These are phyloP conservation scores for Penicillium roqueforti DNA, from an alignment of 495 filamentous ascomycete species.

Conservation along the genomic window DNA sequence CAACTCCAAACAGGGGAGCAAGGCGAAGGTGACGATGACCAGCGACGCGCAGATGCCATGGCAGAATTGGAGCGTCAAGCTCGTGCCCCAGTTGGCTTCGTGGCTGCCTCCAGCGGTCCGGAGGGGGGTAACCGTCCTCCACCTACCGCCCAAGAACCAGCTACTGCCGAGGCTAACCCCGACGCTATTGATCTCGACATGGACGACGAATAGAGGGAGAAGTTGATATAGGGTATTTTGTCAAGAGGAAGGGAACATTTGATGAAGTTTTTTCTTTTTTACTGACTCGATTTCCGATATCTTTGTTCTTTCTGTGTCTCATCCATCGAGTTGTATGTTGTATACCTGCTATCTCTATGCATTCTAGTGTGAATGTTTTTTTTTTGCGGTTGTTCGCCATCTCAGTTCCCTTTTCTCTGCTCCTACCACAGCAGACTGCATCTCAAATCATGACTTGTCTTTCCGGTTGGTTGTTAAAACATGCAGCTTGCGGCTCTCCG, in stretches of 20 bases:
- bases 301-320: constrained; percentile 7
- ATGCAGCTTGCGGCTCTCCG: background rate
- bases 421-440: constrained; percentile 1
- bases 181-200: constrained; percentile 86
- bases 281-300: background rate
- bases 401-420: background rate
- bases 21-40: constrained; percentile 41
- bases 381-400: constrained; percentile 8
- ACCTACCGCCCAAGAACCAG: constrained; percentile 34
- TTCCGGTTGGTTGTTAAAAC: background rate
- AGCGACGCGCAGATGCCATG: constrained; percentile 78
- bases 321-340: constrained; percentile 13
- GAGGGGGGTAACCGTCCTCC: constrained; percentile 63
- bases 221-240: background rate
- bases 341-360: constrained; percentile 12
- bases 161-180: constrained; percentile 64
- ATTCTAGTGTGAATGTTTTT: constrained; percentile 17
- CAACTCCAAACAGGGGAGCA: constrained; percentile 44
- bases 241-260: background rate
- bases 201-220: constrained; percentile 40
- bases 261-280: background rate
- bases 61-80: constrained; percentile 84
- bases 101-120: constrained; percentile 75
- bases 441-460: constrained; percentile 11
- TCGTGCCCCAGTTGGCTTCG: constrained; percentile 84